These are phyloP conservation scores for Aegle marmelos DNA, from an alignment of 345 rosid genomes.

Conservation along the genomic window DNA sequence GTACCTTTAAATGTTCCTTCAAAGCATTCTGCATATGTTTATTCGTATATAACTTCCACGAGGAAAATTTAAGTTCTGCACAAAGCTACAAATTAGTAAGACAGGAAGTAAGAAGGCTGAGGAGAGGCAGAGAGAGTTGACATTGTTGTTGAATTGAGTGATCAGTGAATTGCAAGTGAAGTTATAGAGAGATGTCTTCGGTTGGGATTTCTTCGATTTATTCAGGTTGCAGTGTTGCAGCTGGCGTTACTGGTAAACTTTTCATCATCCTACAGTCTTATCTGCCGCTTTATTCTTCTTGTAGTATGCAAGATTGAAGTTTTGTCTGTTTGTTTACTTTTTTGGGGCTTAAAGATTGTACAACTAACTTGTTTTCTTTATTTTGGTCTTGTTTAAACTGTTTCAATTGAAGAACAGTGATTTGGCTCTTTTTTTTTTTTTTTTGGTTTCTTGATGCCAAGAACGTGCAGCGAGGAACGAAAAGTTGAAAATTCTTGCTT, in stretches of 20 bases:
- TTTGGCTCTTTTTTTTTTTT: not conserved
- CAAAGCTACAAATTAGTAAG: not conserved
- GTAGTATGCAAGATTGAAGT: not conserved
- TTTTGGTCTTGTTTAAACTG: not conserved
- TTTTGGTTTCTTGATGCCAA: not conserved
- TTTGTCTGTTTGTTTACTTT: not conserved
- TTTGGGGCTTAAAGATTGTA: not conserved
- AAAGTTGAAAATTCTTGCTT: too few relatives aligned
- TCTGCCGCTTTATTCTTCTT: not conserved
- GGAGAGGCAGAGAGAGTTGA: not conserved
- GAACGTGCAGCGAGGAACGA: not conserved
- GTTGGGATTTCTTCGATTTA: slow-evolving; percentile 20
- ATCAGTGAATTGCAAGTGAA: not conserved
- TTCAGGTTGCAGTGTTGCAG: slow-evolving; percentile 38
- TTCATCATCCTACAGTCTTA: not conserved
- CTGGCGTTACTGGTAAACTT: slow-evolving; percentile 51
- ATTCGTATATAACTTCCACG: not conserved
- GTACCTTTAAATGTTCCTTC: not conserved
- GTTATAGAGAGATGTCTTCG: slow-evolving; percentile 19
- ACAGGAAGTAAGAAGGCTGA: not conserved
- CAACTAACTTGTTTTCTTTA: not conserved
- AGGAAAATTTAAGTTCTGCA: not conserved
- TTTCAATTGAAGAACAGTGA: not conserved
- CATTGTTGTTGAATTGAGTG: not conserved
- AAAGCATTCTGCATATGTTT: not conserved